Percentiles rank a stretch among this genome's conserved stretches.
phyloP scores from a whole-genome alignment of 495 filamentous ascomycete genomes.

The Talaromyces wortmannii region DNA sequence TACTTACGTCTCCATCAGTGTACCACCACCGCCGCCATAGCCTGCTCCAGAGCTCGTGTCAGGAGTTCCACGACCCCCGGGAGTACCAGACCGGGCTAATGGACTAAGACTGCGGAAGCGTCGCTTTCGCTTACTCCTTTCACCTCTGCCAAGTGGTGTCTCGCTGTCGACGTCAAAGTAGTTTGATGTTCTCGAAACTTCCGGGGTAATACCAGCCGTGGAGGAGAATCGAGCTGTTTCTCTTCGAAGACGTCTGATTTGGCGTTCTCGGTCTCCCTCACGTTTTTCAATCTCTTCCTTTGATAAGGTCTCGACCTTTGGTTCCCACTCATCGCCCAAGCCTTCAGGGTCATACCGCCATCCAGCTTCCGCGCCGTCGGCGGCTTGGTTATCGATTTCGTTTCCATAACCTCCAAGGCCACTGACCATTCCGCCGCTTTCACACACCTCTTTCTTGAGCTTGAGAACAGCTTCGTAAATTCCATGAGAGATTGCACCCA shows the following conservation, averaged over 20 bases:
- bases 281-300: constrained; percentile 98
- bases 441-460: constrained; percentile 92
- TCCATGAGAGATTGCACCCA: constrained; percentile 86
- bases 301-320: constrained; percentile 78
- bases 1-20: constrained; percentile 60
- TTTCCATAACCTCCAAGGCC: constrained; percentile 63
- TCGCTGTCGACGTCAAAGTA: constrained; percentile 58
- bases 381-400: constrained; percentile 86
- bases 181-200: constrained; percentile 41
- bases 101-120: constrained; percentile 87
- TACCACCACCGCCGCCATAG: constrained; percentile 60
- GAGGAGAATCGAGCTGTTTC: constrained; percentile 91
- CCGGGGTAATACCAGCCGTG: constrained; percentile 67
- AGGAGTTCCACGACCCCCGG: constrained; percentile 66
- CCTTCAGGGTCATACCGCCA: constrained; percentile 94
- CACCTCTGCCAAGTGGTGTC: constrained; percentile 74
- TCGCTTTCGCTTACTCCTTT: constrained; percentile 89
- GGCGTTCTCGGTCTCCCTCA: constrained; percentile 88
- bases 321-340: constrained; percentile 88
- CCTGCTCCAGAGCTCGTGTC: constrained; percentile 61
- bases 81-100: constrained; percentile 56
- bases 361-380: constrained; percentile 68
- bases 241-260: constrained; percentile 76
- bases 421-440: constrained; percentile 71
- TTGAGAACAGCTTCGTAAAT: constrained; percentile 94